Evolutionary conservation across 2,329 filamentous ascomycete genomes (phyloP).

Genomic region (Penicillium sp.): DNA sequence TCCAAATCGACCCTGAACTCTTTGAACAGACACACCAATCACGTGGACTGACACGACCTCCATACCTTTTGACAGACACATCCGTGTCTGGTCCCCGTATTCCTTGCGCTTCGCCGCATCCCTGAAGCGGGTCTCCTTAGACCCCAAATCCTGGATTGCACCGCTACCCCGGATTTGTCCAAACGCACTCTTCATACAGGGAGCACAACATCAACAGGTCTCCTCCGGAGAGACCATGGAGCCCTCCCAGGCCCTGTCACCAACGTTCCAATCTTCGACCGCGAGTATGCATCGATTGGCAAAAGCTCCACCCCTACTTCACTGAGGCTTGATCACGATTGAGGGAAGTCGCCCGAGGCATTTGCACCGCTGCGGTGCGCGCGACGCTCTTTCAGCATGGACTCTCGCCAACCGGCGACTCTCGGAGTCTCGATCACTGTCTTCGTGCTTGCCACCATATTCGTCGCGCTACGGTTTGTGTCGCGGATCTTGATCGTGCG

Average conservation of each 20-base stretch:
- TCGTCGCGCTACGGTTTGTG: constrained; percentile 68
- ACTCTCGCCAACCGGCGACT: constrained; percentile 33
- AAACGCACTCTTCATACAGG: not conserved
- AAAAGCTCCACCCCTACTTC: not conserved
- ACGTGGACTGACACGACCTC: not conserved
- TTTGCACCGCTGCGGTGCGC: not conserved
- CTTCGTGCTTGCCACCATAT: constrained; percentile 63
- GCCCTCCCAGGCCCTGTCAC: constrained; percentile 1
- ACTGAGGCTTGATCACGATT: not conserved
- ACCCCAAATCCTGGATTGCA: not conserved
- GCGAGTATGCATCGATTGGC: not conserved
- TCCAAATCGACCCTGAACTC: no score
- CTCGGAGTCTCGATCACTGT: constrained; percentile 40
- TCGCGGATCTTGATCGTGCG: constrained; percentile 69
- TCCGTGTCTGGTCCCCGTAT: not conserved
- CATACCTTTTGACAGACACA: not conserved
- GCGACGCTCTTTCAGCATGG: constrained; percentile 21
- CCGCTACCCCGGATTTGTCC: constrained; percentile 12
- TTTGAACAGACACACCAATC: not conserved
- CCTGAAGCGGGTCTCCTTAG: not conserved
- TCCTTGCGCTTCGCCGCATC: not conserved
- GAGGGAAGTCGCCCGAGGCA: not conserved
- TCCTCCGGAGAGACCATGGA: constrained; percentile 6
- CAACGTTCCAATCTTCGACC: not conserved
- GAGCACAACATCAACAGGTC: not conserved